These are phyloP conservation scores for Iris pallida DNA, from an alignment of 116 monocot species.

Conservation along the genomic window DNA sequence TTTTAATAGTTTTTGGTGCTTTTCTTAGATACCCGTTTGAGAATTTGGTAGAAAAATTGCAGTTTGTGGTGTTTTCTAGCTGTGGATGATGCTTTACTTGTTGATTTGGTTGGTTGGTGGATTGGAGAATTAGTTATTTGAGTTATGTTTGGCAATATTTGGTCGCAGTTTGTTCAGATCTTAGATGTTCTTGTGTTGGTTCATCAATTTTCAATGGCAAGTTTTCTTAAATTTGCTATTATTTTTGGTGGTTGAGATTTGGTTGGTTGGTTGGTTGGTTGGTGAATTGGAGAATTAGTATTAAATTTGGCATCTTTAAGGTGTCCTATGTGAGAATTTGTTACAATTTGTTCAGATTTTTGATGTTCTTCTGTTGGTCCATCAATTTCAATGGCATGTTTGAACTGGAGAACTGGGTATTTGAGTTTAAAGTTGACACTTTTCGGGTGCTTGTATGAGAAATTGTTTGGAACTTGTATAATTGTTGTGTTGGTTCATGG, in stretches of 20 bases:
- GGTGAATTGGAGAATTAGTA: neutral
- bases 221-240: neutral
- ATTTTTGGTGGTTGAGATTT: neutral
- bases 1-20: no score
- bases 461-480: no score
- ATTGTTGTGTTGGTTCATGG: no score
- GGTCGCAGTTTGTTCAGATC: neutral
- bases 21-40: no score
- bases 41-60: no score
- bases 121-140: neutral
- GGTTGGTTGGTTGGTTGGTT: neutral
- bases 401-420: no score
- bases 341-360: no score
- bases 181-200: neutral
- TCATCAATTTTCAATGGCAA: neutral
- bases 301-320: constrained; percentile 3
- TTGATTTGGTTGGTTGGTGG: neutral
- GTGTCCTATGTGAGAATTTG: neutral
- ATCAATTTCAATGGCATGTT: no score
- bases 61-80: no score
- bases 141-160: constrained; percentile 2
- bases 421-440: neutral
- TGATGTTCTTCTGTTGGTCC: no score
- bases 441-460: neutral
- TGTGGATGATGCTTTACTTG: neutral